Evolutionary conservation across 441 rosid genomes (phyloP).

Genomic region (Erodium moschatum): DNA sequence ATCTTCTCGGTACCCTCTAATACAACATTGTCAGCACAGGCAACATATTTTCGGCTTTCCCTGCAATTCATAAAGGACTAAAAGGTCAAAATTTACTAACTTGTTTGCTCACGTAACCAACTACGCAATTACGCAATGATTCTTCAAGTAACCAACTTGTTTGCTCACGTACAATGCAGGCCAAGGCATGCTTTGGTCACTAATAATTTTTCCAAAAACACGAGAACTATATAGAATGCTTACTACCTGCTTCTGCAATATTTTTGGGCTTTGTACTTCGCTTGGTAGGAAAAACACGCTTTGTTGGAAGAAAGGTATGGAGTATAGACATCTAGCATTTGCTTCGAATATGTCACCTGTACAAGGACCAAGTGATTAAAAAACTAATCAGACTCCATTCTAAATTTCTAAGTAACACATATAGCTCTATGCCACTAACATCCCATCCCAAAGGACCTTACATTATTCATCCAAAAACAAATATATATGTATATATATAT

Average conservation of each 20-base stretch:
- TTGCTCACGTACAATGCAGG: neutral
- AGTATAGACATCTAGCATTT: constrained; percentile 8
- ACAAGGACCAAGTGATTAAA: neutral
- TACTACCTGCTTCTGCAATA: constrained; percentile 21
- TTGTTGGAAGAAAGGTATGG: constrained; percentile 26
- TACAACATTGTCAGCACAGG: constrained; percentile 24
- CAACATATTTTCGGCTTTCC: constrained; percentile 22
- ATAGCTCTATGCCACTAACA: neutral
- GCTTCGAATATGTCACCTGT: constrained; percentile 37
- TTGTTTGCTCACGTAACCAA: neutral
- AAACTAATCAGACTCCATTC: neutral
- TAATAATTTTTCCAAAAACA: neutral
- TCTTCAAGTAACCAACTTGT: neutral
- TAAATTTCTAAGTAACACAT: neutral
- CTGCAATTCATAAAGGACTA: constrained; percentile 27
- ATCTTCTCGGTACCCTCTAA: constrained; percentile 36
- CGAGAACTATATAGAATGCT: constrained; percentile 1
- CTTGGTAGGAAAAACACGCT: constrained; percentile 27
- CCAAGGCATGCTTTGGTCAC: neutral
- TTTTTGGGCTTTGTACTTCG: constrained; percentile 17
- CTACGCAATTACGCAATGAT: neutral
- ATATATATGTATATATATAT: neutral
- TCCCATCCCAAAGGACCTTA: neutral
- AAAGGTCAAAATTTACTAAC: neutral
- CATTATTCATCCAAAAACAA: neutral